Percentiles rank a stretch among this genome's conserved stretches.
phyloP scores from a whole-genome alignment of 2,329 filamentous ascomycete species.

The Neofusicoccum sp. region DNA sequence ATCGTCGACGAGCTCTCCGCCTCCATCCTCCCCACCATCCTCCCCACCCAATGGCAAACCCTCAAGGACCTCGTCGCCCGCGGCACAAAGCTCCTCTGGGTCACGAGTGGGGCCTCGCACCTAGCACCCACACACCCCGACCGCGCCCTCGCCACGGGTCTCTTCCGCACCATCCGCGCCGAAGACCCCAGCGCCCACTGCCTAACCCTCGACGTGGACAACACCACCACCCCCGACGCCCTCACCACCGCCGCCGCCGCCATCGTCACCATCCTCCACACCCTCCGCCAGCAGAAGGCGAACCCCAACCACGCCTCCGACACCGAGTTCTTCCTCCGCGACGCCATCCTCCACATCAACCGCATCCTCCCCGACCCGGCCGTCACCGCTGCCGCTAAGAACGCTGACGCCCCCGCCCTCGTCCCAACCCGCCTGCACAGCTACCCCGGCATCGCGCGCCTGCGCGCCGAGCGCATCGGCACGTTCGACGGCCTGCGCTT shows the following conservation, averaged over 20 bases:
- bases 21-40: slow-evolving; percentile 1
- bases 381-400: slow-evolving; percentile 2
- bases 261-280: not conserved
- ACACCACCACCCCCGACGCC: not conserved
- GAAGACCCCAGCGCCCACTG: slow-evolving; percentile 3
- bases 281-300: not conserved
- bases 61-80: slow-evolving; percentile 2
- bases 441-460: slow-evolving; percentile 4
- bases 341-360: not conserved
- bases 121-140: not conserved
- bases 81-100: slow-evolving; percentile 2
- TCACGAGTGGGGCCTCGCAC: slow-evolving; percentile 3
- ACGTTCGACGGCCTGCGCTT: slow-evolving; percentile 24
- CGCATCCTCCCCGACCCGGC: not conserved
- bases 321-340: slow-evolving; percentile 2
- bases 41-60: not conserved
- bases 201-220: slow-evolving; percentile 4
- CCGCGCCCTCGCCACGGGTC: not conserved
- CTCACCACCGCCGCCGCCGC: not conserved
- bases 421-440: slow-evolving; percentile 1
- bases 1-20: slow-evolving; percentile 4
- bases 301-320: not conserved
- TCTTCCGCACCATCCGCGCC: slow-evolving; percentile 3
- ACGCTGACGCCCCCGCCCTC: not conserved
- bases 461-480: slow-evolving; percentile 23